Base-by-base conservation (phyloP, 176 grass and related monocot species). In the Saccharum spontaneum region DNA sequence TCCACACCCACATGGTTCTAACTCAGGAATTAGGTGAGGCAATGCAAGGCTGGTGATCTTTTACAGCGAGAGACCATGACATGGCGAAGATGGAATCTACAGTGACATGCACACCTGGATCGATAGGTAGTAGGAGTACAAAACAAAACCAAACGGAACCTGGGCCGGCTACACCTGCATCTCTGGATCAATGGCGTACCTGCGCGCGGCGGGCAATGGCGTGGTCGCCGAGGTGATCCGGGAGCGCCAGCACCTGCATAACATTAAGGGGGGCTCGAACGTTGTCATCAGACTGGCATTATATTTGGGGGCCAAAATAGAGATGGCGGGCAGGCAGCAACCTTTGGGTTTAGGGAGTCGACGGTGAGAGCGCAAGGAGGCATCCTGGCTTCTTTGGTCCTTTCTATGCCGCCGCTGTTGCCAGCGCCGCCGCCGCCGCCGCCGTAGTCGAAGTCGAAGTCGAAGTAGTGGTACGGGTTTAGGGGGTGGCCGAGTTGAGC, bases 261-360 rank as follows among this genome's bases (percentile, higher is more conserved):
- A 30, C 40, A 16, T 17, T 46, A 6, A 12, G 18, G 0, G 3
- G 59, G 49, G 7, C 49, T 50, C 48, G 12, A 46, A 46, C 45
- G 15, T 50, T 15, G 20, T n/a, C 55, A n/a, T 59, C 55, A 57
- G 54, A 57, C 17, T 17, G 16, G 52, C 50, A 54, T 54, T 54
- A 54, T 54, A 54, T 54, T 54, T 18, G 45, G 50, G 50, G 50
- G 17, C 16, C 18, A 5, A 23, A 30, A 78, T 28, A 14, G 61
- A 64, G 61, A 7, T 30, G 61, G 24, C 24, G 6, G 78, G 50
- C 50, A 54, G 50, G 43, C 48, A 41, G 28, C 31, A 81, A 73
- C 88, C 86, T 94, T 94, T 54, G 92, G 83, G 77, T 94, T 91
- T 33, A 94, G 86, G 22, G 83, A 77, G 59, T 80, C 78, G 26